Base-by-base conservation (phyloP, 495 filamentous ascomycete genomes). In the Recurvomyces mirabilis region DNA sequence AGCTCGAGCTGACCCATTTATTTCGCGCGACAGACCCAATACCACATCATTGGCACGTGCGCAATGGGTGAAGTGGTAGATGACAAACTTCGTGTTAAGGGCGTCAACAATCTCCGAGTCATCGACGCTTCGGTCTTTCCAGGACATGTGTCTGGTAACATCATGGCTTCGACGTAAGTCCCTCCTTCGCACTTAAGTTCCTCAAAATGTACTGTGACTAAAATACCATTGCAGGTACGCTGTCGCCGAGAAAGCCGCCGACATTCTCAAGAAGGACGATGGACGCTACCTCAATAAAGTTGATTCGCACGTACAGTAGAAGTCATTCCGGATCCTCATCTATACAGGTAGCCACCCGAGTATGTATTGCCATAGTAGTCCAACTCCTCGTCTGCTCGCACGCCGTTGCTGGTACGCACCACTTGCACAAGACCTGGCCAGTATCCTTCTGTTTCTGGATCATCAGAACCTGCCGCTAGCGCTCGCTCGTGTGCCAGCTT, bases 41-140 rank as follows among this genome's bases (percentile, higher is more conserved):
- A 58, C 30, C 62, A 65, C 49, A 38, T 55, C 12, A 57, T 45
- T 14, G 60, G 62, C 9, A 59, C 58, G 0, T 55, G 49, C 11
- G 31, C 49, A 5, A 60, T 63, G 58, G 60, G 58, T 1, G 58
- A 56, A n/a, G 62, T 63, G 14, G 56, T 61, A 0, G 60, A 65
- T 43, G 49, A 40, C 0, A 49, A 46, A 35, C 40, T 61, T 13
- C 58, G 47, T 28, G 62, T 65, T 0, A 51, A 55, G 12, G 59
- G 60, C 5, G 54, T 57, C 0, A 42, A 54, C 32, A 39, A 45
- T 4, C 36, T 63, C 7, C 38, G 61, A 2, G 56, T 65, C 10
- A 52, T 60, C 17, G 60, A 63, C 49, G 61, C 60, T 0, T 58
- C 53, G 20, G 47, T 64, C 19, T 52, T 58, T 19, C 55, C 55